Percentiles rank a stretch among this genome's conserved stretches.
Conservation (phyloP, 306 rosid genomes). For the Pueraria montana region DNA sequence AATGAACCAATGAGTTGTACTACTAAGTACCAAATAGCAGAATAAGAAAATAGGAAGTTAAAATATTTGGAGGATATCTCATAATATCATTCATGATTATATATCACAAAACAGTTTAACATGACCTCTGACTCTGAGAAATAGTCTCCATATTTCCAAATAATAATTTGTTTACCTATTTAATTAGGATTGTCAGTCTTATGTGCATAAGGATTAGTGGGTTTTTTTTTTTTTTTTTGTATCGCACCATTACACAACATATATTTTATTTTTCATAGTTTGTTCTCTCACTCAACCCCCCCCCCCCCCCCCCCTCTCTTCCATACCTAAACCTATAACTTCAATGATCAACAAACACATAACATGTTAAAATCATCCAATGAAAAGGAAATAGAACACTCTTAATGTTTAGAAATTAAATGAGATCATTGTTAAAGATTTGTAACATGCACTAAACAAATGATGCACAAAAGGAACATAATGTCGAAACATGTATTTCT, state of each 20-base stretch:
- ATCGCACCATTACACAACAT: background rate
- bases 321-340: background rate
- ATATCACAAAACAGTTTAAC: background rate
- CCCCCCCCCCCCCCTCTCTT: background rate
- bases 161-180: background rate
- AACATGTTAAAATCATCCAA: background rate
- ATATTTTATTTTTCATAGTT: background rate
- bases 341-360: background rate
- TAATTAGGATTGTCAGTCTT: background rate
- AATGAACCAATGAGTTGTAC: background rate
- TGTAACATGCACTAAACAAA: background rate
- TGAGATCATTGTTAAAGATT: background rate
- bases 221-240: too few relatives aligned
- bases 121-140: background rate
- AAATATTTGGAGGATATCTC: background rate
- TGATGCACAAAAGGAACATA: slow-evolving; percentile 27
- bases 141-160: background rate
- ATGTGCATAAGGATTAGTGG: background rate
- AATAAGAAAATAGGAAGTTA: background rate
- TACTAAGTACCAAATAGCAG: background rate
- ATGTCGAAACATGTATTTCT: background rate
- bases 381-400: background rate
- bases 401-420: background rate
- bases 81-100: background rate
- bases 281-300: background rate